phyloP scores from a whole-genome alignment of 768 basidiomycete genomes.

The Hericium alpestre region DNA sequence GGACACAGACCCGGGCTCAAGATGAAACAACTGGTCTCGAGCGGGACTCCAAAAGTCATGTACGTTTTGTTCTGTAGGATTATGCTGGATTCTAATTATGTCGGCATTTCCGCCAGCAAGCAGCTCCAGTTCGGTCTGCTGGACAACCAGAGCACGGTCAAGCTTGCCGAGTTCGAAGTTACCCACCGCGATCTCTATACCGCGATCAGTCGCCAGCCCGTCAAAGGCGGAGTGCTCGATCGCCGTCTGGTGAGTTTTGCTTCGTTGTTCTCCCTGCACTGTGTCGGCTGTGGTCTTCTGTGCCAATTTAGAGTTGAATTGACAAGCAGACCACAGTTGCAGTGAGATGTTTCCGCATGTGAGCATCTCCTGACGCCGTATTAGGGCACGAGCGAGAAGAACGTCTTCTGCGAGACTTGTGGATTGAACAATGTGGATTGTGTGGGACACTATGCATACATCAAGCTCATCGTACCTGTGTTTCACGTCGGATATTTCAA shows the following conservation, averaged over 20 bases:
- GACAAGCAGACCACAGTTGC: too few relatives aligned
- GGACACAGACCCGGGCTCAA: not conserved
- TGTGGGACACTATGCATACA: conserved; percentile 97
- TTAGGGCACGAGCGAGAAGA: conserved; percentile 93
- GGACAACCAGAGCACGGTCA: conserved; percentile 90
- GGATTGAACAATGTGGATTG: conserved; percentile 87
- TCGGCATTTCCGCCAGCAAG: conserved; percentile 44
- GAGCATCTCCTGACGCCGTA: not conserved
- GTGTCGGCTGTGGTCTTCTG: not conserved
- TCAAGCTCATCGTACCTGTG: conserved; percentile 94
- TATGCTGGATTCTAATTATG: not conserved
- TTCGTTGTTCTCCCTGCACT: not conserved
- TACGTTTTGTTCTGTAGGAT: conserved; percentile 21
- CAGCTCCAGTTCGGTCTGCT: conserved; percentile 92
- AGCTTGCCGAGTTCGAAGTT: conserved; percentile 92
- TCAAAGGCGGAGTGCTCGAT: conserved; percentile 88
- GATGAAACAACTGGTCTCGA: conserved; percentile 79
- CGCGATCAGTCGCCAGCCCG: conserved; percentile 69
- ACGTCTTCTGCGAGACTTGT: conserved; percentile 88
- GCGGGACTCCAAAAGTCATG: conserved; percentile 78
- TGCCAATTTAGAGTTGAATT: too few relatives aligned
- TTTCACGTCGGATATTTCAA: conserved; percentile 99
- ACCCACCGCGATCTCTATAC: conserved; percentile 89
- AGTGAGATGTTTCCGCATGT: not conserved
- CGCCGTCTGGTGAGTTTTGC: conserved; percentile 61